These are phyloP conservation scores for Amphibolis antarctica DNA, from an alignment of 106 monocot genomes.

Conservation along the genomic window DNA sequence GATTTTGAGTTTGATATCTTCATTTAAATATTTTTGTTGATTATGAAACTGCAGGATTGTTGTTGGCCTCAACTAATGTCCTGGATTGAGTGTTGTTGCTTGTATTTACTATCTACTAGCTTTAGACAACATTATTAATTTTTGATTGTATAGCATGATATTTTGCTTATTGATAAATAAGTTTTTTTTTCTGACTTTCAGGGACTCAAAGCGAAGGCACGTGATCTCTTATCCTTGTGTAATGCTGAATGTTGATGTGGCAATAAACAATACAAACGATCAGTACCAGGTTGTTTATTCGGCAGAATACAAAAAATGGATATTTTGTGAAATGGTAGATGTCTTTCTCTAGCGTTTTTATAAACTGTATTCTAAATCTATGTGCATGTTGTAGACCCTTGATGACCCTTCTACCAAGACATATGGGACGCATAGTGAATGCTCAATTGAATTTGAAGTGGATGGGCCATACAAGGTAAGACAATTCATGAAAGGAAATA, in stretches of 20 bases:
- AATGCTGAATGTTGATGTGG: slow-evolving; percentile 97
- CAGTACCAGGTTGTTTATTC: slow-evolving; percentile 65
- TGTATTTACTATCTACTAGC: too few relatives aligned
- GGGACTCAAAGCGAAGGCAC: slow-evolving; percentile 66
- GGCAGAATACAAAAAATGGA: neutral
- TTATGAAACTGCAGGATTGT: too few relatives aligned
- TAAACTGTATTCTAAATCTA: too few relatives aligned
- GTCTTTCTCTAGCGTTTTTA: too few relatives aligned
- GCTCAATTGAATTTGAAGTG: slow-evolving; percentile 99
- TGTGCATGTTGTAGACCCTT: slow-evolving; percentile 36
- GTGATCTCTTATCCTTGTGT: slow-evolving; percentile 94
- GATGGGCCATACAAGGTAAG: slow-evolving; percentile 95
- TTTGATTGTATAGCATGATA: too few relatives aligned
- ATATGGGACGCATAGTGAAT: slow-evolving; percentile 90
- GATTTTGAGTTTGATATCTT: too few relatives aligned
- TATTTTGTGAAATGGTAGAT: neutral
- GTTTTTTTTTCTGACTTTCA: slow-evolving; percentile 18
- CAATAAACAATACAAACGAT: slow-evolving; percentile 97
- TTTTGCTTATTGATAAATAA: too few relatives aligned
- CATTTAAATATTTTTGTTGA: too few relatives aligned
- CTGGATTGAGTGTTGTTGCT: too few relatives aligned
- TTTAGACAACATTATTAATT: too few relatives aligned
- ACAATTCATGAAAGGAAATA: neutral
- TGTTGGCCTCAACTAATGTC: too few relatives aligned
- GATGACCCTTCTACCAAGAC: slow-evolving; percentile 58